These are phyloP conservation scores for Ophiostoma himal-ulmi DNA, from an alignment of 2,329 filamentous ascomycete genomes.

Conservation along the genomic window DNA sequence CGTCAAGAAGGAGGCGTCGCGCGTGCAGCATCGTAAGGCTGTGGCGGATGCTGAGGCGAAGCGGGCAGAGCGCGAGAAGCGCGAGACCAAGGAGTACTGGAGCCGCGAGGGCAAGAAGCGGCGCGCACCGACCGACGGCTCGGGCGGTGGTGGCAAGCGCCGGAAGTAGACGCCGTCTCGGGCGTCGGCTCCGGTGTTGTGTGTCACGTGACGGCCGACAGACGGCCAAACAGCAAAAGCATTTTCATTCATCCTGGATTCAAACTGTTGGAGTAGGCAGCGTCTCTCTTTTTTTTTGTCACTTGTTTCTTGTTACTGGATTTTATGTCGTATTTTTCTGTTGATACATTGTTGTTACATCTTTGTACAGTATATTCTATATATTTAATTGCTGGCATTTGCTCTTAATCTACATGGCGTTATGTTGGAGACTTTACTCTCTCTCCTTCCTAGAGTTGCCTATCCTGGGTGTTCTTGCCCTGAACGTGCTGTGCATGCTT, in stretches of 20 bases:
- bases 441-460: neutral
- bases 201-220: neutral
- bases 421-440: neutral
- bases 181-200: neutral
- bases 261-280: neutral
- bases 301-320: neutral
- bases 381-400: constrained; percentile 2
- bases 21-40: constrained; percentile 74
- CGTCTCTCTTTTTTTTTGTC: neutral
- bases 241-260: neutral
- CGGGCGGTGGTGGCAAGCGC: constrained; percentile 29
- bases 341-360: neutral
- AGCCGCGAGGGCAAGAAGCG: constrained; percentile 74
- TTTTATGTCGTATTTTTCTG: neutral
- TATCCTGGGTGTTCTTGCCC: neutral
- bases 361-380: neutral
- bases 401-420: constrained; percentile 13
- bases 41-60: constrained; percentile 77
- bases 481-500: neutral
- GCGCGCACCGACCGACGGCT: constrained; percentile 37
- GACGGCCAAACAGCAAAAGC: neutral
- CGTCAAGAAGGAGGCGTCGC: constrained; percentile 82
- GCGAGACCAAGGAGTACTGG: constrained; percentile 91
- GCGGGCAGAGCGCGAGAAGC: constrained; percentile 79
- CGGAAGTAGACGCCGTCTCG: neutral